Base-by-base conservation (phyloP, 345 rosid species). In the Sisymbrium irio region DNA sequence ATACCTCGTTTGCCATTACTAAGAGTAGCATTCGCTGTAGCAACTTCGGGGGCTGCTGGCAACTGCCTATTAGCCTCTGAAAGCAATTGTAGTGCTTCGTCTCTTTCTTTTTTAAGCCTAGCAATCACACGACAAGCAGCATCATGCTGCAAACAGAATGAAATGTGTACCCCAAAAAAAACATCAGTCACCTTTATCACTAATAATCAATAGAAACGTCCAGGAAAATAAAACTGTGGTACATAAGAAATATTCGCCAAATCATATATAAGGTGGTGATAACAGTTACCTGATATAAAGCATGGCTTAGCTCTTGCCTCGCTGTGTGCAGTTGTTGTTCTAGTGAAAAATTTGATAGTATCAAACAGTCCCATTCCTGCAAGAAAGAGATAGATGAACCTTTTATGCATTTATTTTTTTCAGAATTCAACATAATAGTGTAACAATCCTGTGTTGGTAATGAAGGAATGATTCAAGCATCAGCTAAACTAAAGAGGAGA, bases 51-150 rank as follows among this genome's bases (percentile, higher is more conserved):
- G 25, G 84, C 79, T 62, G 84, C 72, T 41, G 98, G 90, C 41
- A 82, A 73, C 73, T 89, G 95, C 74, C 96, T 90, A 73, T 92
- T 94, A 20, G 88, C 84, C 65, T 86, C 85, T 62, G 93, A 72
- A 71, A 96, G 99, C 65, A 96, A 85, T 45, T 89, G 80, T 53
- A 86, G 84, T 27, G 98, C 83, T 67, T 90, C 99, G 71, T 96
- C 96, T 73, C 93, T 86, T 83, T 96, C 99, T 78, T 89, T 96
- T 72, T 83, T 92, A 57, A 96, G 90, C 84, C 98, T 90, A 46
- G 97, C 97, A 85, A 96, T 96, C 71, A 96, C 99, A 41, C 98
- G 98, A 83, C 99, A 96, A 65, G 99, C 98, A 77, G 99, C 97
- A 85, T 96, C 99, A 78, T 88, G 99, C 99, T 96, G 85, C 73